These are phyloP conservation scores for Didymella segeticola DNA, from an alignment of 2,329 filamentous ascomycete genomes.

Conservation along the genomic window DNA sequence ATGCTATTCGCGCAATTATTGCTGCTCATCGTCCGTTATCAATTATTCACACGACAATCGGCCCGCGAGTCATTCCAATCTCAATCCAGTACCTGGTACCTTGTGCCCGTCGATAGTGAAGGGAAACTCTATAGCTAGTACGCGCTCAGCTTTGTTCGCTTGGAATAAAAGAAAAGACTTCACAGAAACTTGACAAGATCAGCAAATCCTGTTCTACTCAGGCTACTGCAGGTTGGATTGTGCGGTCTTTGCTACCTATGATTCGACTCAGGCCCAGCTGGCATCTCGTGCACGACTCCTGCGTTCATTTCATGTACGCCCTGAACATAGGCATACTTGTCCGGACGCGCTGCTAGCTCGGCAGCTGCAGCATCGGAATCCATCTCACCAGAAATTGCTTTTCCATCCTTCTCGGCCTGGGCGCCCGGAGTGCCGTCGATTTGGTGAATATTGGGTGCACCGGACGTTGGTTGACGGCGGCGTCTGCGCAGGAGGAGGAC, in stretches of 20 bases:
- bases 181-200: background rate
- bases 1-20: too few relatives aligned
- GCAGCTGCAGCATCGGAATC: background rate
- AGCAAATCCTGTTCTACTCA: background rate
- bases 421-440: slow-evolving; percentile 5
- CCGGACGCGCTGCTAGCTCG: slow-evolving; percentile 3
- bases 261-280: background rate
- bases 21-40: too few relatives aligned
- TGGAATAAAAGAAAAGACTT: background rate
- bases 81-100: too few relatives aligned
- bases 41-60: too few relatives aligned
- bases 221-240: background rate
- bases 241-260: background rate
- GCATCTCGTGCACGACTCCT: slow-evolving; percentile 9
- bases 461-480: slow-evolving; percentile 7
- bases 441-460: slow-evolving; percentile 13
- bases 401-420: background rate
- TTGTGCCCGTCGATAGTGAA: background rate
- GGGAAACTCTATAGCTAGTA: background rate
- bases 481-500: slow-evolving; percentile 22
- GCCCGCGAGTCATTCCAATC: too few relatives aligned
- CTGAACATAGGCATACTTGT: background rate
- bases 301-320: slow-evolving; percentile 12
- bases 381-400: background rate
- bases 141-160: background rate